Evolutionary conservation across 169 alveolate species (phyloP), one percentile per base, ranked within the genome.

Genomic region (Eimeria sp.): DNA sequence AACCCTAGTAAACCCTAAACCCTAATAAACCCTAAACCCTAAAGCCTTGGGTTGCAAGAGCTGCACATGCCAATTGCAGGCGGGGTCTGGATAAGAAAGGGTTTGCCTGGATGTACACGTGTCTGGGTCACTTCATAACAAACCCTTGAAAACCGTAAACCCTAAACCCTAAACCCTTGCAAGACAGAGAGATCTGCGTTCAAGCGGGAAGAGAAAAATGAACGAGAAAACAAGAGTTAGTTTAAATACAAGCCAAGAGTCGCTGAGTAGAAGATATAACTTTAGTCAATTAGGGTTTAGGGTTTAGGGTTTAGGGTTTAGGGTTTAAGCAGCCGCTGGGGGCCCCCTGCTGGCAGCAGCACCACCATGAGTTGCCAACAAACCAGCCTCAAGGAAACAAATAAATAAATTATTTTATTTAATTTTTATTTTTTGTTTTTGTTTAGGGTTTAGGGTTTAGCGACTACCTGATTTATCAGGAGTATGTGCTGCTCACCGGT

Each of bases 261-360:
- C 34, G 7, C 25, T 65, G 57, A 43, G 57, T 34, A 34, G 16
- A 43, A 30, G 45, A 7, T 25, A 30, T 43, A 73, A 43, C 13
- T 4, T 43, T 25, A 34, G 13, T 4, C 6, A 5, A 34, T 14
- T 1, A 34, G 83, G 83, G 54, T 73, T 34, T 73, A 73, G 83
- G 83, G 83, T 73, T 73, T 73, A 73, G 83, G 83, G 83, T 72
- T 72, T 72, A 72, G 83, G 83, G 83, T 73, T 73, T 73, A 43
- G 57, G 83, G 83, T 43, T 30, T 43, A 73, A 54, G 83, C 27
- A 30, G 83, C 57, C 49, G 27, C 57, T 30, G 25, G 83, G 75
- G 75, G 43, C 75, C 75, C 75, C 83, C 57, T 34, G 83, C 20
- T 9, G 30, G 57, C 83, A 73, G 49, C 83, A 73, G 57, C 57